Conservation (phyloP, 1,284 basidiomycete genomes). For the Ceratobasidium sp. region DNA sequence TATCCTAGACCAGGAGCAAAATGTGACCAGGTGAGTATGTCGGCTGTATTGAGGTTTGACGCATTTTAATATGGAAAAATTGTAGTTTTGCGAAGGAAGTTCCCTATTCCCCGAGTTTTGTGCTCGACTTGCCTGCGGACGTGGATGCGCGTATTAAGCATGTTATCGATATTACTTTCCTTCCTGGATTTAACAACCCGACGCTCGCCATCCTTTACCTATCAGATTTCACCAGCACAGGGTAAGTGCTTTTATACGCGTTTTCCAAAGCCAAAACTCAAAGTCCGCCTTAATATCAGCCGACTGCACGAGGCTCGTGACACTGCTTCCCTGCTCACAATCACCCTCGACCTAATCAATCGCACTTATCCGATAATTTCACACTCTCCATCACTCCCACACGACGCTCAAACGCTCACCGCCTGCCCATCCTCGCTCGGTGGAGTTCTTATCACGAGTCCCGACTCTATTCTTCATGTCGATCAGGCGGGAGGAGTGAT, state of each 20-base stretch:
- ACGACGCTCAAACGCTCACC: constrained; percentile 82
- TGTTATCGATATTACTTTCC: constrained; percentile 88
- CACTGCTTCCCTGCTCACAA: constrained; percentile 84
- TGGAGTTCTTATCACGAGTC: constrained; percentile 85
- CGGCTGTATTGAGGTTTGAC: constrained; percentile 32
- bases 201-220: constrained; percentile 93
- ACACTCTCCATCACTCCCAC: constrained; percentile 83
- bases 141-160: constrained; percentile 82
- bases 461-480: constrained; percentile 89
- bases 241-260: constrained; percentile 63
- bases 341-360: constrained; percentile 88
- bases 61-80: constrained; percentile 47
- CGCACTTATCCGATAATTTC: constrained; percentile 89
- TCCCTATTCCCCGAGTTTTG: constrained; percentile 91
- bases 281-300: constrained; percentile 57
- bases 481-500: constrained; percentile 88
- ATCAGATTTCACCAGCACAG: constrained; percentile 91
- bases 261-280: background rate
- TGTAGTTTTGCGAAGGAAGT: constrained; percentile 70
- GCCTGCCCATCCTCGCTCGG: constrained; percentile 87
- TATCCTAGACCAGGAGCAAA: constrained; percentile 78
- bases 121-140: constrained; percentile 77
- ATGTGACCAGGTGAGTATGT: constrained; percentile 66
- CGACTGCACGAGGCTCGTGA: constrained; percentile 87
- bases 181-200: constrained; percentile 95